A percentile compares a stretch with the other conserved stretches of the same genome.
Evolutionary conservation across 1,284 basidiomycete species (phyloP).

Genomic region (Cryptococcus sp.): DNA sequence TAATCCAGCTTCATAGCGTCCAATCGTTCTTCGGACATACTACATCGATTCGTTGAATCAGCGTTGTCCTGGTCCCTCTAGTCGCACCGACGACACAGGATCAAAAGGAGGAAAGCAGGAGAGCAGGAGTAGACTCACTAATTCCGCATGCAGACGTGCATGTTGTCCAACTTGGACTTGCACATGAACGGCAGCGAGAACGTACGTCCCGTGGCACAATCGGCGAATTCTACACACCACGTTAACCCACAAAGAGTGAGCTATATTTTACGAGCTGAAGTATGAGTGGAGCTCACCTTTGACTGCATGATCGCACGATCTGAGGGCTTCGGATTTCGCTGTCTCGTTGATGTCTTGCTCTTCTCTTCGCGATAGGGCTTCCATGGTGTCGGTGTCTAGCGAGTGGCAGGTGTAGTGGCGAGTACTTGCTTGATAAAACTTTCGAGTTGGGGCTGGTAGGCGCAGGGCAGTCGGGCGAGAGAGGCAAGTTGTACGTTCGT

Average conservation of each 20-base stretch:
- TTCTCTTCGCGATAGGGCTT: slow-evolving; percentile 82
- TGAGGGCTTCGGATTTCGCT: slow-evolving; percentile 76
- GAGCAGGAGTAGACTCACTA: slow-evolving; percentile 61
- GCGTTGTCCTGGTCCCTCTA: not conserved
- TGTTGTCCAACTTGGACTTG: slow-evolving; percentile 64
- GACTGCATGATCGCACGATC: slow-evolving; percentile 73
- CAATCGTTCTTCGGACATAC: slow-evolving; percentile 43
- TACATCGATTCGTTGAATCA: slow-evolving; percentile 9
- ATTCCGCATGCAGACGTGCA: slow-evolving; percentile 78
- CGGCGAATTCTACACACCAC: slow-evolving; percentile 69
- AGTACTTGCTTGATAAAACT: too few species aligned
- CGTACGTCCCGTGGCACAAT: slow-evolving; percentile 76
- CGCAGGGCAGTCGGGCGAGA: too few species aligned
- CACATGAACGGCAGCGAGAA: slow-evolving; percentile 84
- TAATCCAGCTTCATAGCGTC: slow-evolving; percentile 51
- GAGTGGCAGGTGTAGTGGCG: too few species aligned
- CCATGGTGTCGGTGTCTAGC: slow-evolving; percentile 58
- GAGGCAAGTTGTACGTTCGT: too few species aligned
- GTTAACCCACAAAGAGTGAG: too few species aligned
- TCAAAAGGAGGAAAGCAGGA: not conserved
- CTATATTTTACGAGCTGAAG: too few species aligned
- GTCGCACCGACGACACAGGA: too few species aligned
- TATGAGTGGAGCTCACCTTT: slow-evolving; percentile 60
- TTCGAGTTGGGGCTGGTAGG: too few species aligned
- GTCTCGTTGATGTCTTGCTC: slow-evolving; percentile 79